phyloP scores from a whole-genome alignment of 768 basidiomycete genomes.

The Zangia roseola region DNA sequence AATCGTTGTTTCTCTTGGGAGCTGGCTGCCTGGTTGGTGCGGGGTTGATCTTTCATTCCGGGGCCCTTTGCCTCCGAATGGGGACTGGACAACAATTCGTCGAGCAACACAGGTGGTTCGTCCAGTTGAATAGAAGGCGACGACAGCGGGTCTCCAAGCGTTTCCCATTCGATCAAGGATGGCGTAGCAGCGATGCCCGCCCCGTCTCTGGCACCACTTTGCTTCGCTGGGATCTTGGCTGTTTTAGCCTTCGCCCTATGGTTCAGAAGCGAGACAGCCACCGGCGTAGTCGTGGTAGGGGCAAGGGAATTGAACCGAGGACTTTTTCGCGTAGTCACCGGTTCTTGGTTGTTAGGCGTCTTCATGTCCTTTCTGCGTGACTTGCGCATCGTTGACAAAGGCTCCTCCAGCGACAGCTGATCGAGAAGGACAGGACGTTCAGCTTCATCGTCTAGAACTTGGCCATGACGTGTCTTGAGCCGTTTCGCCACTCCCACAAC shows the following conservation, averaged over 20 bases:
- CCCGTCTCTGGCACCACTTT: neutral
- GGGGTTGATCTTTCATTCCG: neutral
- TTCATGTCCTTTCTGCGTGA: slow-evolving; percentile 14
- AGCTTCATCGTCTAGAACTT: slow-evolving; percentile 22
- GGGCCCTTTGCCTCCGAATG: slow-evolving; percentile 13
- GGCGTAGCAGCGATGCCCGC: slow-evolving; percentile 3
- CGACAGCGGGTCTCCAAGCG: slow-evolving; percentile 24
- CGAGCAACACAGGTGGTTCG: slow-evolving; percentile 22
- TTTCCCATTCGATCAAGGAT: slow-evolving; percentile 29
- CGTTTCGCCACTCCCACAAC: slow-evolving; percentile 37
- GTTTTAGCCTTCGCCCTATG: slow-evolving; percentile 5
- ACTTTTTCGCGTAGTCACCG: slow-evolving; percentile 20
- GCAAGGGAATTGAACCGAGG: slow-evolving; percentile 8
- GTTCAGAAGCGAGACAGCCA: neutral
- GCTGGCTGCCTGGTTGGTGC: neutral
- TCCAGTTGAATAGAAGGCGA: slow-evolving; percentile 32
- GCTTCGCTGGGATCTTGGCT: slow-evolving; percentile 15
- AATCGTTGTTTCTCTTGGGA: slow-evolving; percentile 29
- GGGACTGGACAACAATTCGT: slow-evolving; percentile 37
- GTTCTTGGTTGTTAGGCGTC: slow-evolving; percentile 24
- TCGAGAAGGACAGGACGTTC: slow-evolving; percentile 26
- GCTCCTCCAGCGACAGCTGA: slow-evolving; percentile 19
- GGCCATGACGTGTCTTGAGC: slow-evolving; percentile 44
- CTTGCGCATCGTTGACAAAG: slow-evolving; percentile 19
- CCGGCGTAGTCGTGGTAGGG: slow-evolving; percentile 9